Evolutionary conservation across 352 stramenopile genomes (phyloP).

Genomic region (Phytophthora macrochlamydospora): DNA sequence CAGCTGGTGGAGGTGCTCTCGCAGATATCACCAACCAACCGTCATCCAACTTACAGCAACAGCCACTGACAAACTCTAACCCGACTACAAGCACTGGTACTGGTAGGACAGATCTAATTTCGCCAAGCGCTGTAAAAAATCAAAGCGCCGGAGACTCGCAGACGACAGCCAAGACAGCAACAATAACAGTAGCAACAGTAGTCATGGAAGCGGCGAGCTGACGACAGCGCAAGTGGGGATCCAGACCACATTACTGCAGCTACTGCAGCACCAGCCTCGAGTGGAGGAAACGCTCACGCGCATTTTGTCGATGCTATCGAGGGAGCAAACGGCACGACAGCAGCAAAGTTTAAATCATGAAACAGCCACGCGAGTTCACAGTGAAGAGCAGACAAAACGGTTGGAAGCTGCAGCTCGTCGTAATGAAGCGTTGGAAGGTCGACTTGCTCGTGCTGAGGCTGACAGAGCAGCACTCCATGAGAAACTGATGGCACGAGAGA

Average conservation of each 20-base stretch:
- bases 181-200: constrained; percentile 35
- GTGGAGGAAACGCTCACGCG: constrained; percentile 39
- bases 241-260: constrained; percentile 40
- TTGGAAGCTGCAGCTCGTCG: constrained; percentile 33
- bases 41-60: constrained; percentile 17
- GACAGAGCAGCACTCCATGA: constrained; percentile 42
- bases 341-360: constrained; percentile 31
- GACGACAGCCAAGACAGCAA: constrained; percentile 39
- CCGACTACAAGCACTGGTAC: constrained; percentile 1
- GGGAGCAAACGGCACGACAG: constrained; percentile 28
- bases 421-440: constrained; percentile 41
- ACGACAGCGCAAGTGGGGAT: constrained; percentile 33
- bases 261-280: constrained; percentile 39
- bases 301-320: constrained; percentile 39
- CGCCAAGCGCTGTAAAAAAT: constrained; percentile 26
- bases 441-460: constrained; percentile 29
- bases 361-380: constrained; percentile 29
- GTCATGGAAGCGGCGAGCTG: constrained; percentile 27
- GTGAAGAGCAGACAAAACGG: constrained; percentile 35
- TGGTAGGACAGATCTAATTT: constrained; percentile 1
- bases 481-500: constrained; percentile 51
- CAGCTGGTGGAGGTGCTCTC: constrained; percentile 30
- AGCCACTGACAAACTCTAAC: constrained; percentile 11
- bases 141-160: constrained; percentile 37
- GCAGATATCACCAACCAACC: constrained; percentile 73